Percentiles rank a stretch among this genome's conserved stretches.
Evolutionary conservation across 192 early-diverging fungal genomes (phyloP).

Genomic region (Mortierella hygrophila): DNA sequence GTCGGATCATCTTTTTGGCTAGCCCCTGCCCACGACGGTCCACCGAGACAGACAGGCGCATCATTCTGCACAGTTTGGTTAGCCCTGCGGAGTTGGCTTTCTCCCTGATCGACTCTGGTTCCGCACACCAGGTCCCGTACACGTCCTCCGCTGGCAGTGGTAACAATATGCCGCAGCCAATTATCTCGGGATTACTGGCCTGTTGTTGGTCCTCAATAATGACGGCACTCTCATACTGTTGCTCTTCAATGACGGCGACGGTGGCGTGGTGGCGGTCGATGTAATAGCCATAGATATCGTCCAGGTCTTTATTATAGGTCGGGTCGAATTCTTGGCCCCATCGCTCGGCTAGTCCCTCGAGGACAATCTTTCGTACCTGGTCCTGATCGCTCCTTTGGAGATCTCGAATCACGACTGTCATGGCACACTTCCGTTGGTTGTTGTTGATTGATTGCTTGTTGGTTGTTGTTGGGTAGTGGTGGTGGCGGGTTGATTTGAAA

Average conservation of each 20-base stretch:
- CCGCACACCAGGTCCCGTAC: slow-evolving; percentile 35
- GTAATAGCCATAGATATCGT: slow-evolving; percentile 45
- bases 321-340: slow-evolving; percentile 42
- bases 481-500: not conserved
- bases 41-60: slow-evolving; percentile 36
- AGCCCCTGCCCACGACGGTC: slow-evolving; percentile 35
- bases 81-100: not conserved
- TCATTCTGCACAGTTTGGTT: slow-evolving; percentile 31
- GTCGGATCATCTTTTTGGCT: slow-evolving; percentile 24
- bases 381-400: slow-evolving; percentile 41
- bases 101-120: not conserved
- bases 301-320: slow-evolving; percentile 33
- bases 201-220: not conserved
- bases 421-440: not conserved
- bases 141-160: slow-evolving; percentile 46
- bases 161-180: slow-evolving; percentile 44
- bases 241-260: slow-evolving; percentile 29
- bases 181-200: not conserved
- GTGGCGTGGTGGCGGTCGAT: slow-evolving; percentile 19
- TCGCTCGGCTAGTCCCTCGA: slow-evolving; percentile 36
- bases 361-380: slow-evolving; percentile 21
- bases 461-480: not conserved
- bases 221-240: not conserved
- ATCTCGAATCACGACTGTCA: slow-evolving; percentile 35
- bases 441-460: not conserved